Base-by-base conservation (phyloP, 1,139 yeast species). In the Hyphopichia pseudoburtonii region DNA sequence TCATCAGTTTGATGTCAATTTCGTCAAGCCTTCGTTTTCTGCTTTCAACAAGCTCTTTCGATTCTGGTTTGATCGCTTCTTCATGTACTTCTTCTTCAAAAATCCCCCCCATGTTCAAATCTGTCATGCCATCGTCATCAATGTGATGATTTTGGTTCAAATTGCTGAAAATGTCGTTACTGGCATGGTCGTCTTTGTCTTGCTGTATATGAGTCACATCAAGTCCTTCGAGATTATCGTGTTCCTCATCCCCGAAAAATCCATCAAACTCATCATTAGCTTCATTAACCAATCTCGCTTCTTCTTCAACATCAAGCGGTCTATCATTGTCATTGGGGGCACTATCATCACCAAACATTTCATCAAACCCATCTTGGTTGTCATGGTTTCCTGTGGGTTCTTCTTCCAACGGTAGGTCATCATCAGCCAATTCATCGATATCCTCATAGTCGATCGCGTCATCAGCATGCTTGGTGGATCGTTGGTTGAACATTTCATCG, bases 401-500 rank as follows among this genome's bases (percentile, higher is more conserved):
- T 22, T 64, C 74, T 40, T 73, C 80, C n/a, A 64, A 72, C 1
- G 75, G 72, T 6, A 66, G 46, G 17, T 51, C 87, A 33, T 89
- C 74, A n/a, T 70, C 97, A 0, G 97, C 97, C 39, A 92, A 69
- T 57, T 90, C 97, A 49, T 90, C 97, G 47, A 87, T 95, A 55
- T 88, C 96, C 52, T 88, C 97, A 56, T 86, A 92, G 60, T 92
- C 97, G 31, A 89, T 69, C n/a, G 98, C 97, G 57, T 90, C 92
- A 4, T 80, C 96, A 1, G 94, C 92, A 58, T 90, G 97, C 40
- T 74, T 57, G 0, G 82, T 78, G 29, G 53, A 54, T 19, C 59
- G 52, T 30, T 66, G 70, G 41, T 47, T 52, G 46, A 69, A 70
- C 39, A 71, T 70, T 26, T 69, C 64, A 33, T 67, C 70, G 12